A percentile compares a stretch with the other conserved stretches of the same genome.
phyloP scores from a whole-genome alignment of 2,329 filamentous ascomycete genomes.

The Chaetomium olivaceum region DNA sequence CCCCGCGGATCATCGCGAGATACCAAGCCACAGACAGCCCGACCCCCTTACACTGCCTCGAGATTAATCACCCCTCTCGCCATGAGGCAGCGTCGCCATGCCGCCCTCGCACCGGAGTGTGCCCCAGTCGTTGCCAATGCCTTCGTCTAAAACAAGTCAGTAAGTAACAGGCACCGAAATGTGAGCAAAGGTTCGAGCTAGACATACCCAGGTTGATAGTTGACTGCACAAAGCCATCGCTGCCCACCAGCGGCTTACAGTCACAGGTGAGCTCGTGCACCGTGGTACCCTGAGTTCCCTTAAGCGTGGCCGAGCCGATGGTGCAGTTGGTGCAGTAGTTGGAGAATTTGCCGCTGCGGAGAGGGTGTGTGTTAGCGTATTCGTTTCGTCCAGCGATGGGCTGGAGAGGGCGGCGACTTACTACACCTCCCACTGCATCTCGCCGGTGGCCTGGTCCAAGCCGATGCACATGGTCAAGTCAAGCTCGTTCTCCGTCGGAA shows the following conservation, averaged over 20 bases:
- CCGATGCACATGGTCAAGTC: constrained; percentile 31
- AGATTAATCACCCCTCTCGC: neutral
- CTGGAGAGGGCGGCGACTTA: constrained; percentile 9
- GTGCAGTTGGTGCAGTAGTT: constrained; percentile 29
- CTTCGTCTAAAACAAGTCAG: constrained; percentile 22
- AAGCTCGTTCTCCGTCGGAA: constrained; percentile 16
- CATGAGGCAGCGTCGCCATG: neutral
- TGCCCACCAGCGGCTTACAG: constrained; percentile 18
- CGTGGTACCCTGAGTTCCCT: too few species aligned
- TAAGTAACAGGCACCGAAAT: neutral
- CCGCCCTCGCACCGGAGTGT: constrained; percentile 23
- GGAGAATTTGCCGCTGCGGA: constrained; percentile 29
- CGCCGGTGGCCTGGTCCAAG: constrained; percentile 18
- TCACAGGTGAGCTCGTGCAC: constrained; percentile 18
- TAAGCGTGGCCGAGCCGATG: neutral
- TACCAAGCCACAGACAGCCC: neutral
- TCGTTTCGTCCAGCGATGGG: neutral
- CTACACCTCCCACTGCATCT: constrained; percentile 24
- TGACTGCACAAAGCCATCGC: neutral
- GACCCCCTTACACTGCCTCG: neutral
- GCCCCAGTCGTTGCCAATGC: constrained; percentile 27
- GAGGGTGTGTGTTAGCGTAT: neutral
- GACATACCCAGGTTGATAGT: constrained; percentile 27
- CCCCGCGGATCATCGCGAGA: neutral
- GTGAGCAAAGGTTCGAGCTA: too few species aligned